A percentile compares a stretch with the other conserved stretches of the same genome.
Conservation (phyloP, 2,329 filamentous ascomycete species). For the Allantophomopsis cytisporea region DNA sequence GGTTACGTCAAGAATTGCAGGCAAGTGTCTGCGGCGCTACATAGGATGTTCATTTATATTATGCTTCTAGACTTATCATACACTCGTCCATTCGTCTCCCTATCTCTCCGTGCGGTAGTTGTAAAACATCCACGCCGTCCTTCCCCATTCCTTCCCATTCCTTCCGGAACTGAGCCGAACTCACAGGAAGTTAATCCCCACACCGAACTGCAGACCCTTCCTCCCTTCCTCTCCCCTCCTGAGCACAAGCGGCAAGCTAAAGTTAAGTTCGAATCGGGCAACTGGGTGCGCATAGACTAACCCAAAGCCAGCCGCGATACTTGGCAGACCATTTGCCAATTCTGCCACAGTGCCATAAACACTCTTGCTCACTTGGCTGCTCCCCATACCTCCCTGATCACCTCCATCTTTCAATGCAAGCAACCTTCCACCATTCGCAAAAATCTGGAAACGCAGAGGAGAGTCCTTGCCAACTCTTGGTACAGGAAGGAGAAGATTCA, state of each 20-base stretch:
- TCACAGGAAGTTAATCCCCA: conserved; percentile 91
- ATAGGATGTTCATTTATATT: too few relatives aligned
- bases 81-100: background rate
- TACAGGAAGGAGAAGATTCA: conserved; percentile 74
- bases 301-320: conserved; percentile 74
- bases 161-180: background rate
- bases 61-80: background rate
- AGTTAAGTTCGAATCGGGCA: conserved; percentile 91
- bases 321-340: conserved; percentile 64
- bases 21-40: too few relatives aligned
- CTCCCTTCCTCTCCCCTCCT: conserved; percentile 74
- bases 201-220: conserved; percentile 90
- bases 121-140: background rate
- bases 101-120: background rate
- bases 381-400: conserved; percentile 23
- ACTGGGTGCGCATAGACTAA: conserved; percentile 91
- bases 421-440: conserved; percentile 79
- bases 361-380: conserved; percentile 11
- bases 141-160: too few relatives aligned
- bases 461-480: conserved; percentile 72
- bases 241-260: conserved; percentile 73
- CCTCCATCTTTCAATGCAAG: conserved; percentile 51
- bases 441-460: conserved; percentile 76
- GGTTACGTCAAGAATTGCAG: too few relatives aligned
- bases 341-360: conserved; percentile 50